Evolutionary conservation across 2,329 filamentous ascomycete genomes (phyloP).

Genomic region (Stemphylium beticola): DNA sequence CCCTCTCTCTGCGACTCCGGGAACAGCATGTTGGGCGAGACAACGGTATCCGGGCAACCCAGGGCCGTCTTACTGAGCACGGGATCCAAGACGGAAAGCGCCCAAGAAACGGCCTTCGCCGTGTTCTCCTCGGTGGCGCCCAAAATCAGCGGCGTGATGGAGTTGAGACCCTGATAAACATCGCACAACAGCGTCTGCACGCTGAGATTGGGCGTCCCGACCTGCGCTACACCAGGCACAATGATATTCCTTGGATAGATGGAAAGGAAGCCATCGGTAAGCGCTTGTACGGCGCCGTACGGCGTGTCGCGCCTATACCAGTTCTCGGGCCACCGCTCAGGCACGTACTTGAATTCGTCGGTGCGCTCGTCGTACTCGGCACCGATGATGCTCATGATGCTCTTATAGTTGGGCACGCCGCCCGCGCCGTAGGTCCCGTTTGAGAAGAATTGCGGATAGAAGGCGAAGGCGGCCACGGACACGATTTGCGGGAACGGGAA

Average conservation of each 20-base stretch:
- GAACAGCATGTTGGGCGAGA: slow-evolving; percentile 40
- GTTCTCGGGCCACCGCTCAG: slow-evolving; percentile 60
- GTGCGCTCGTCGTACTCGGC: slow-evolving; percentile 52
- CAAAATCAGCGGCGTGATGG: slow-evolving; percentile 42
- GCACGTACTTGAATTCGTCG: slow-evolving; percentile 55
- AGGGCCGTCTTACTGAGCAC: slow-evolving; percentile 38
- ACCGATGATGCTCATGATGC: slow-evolving; percentile 56
- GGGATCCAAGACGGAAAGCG: slow-evolving; percentile 39
- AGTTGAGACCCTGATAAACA: slow-evolving; percentile 45
- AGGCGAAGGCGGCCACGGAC: slow-evolving; percentile 53
- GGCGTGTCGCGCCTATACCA: slow-evolving; percentile 58
- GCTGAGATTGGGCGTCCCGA: slow-evolving; percentile 43
- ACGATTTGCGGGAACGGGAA: slow-evolving; percentile 53
- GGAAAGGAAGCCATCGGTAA: slow-evolving; percentile 39
- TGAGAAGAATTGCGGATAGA: slow-evolving; percentile 38
- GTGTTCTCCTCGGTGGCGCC: slow-evolving; percentile 30
- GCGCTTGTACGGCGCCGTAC: slow-evolving; percentile 52
- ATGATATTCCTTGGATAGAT: slow-evolving; percentile 47
- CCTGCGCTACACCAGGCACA: slow-evolving; percentile 32
- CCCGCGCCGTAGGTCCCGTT: slow-evolving; percentile 47
- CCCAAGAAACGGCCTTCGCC: slow-evolving; percentile 34
- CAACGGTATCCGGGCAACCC: slow-evolving; percentile 38
- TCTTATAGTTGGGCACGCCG: slow-evolving; percentile 42
- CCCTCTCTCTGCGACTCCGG: slow-evolving; percentile 35
- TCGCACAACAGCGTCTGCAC: slow-evolving; percentile 42